A percentile compares a stretch with the other conserved stretches of the same genome.
These are phyloP conservation scores for Moringa oleifera DNA, from an alignment of 345 rosid genomes.

Conservation along the genomic window DNA sequence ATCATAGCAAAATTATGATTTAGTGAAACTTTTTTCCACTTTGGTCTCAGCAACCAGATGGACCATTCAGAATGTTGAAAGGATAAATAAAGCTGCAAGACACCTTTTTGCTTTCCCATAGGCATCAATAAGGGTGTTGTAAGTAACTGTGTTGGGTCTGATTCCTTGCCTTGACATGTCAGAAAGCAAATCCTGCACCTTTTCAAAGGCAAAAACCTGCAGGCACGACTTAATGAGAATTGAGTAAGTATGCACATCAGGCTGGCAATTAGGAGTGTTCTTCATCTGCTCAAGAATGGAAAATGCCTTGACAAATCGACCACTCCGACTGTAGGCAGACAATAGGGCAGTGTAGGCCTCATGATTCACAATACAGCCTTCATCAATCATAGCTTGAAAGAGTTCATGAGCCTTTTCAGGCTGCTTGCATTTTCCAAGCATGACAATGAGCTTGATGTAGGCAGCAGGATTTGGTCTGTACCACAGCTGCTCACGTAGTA, in stretches of 20 bases:
- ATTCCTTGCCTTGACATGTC: conserved; percentile 70
- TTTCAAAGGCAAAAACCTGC: conserved; percentile 61
- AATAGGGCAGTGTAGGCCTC: conserved; percentile 75
- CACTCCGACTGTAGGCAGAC: conserved; percentile 81
- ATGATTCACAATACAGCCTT: conserved; percentile 60
- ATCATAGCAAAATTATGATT: not conserved
- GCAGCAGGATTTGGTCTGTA: conserved; percentile 61
- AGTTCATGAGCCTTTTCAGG: conserved; percentile 76
- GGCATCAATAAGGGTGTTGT: conserved; percentile 82
- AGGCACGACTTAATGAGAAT: conserved; percentile 88
- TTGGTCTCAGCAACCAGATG: conserved; percentile 15
- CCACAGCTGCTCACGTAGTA: conserved; percentile 82
- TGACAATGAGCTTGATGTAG: conserved; percentile 72
- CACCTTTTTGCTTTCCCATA: conserved; percentile 85
- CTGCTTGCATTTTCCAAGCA: conserved; percentile 93
- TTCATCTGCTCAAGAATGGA: conserved; percentile 70
- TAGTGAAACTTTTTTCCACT: conserved; percentile 7
- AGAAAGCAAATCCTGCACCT: conserved; percentile 53
- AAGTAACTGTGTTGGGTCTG: conserved; percentile 71
- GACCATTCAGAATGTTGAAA: conserved; percentile 9
- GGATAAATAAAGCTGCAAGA: not conserved
- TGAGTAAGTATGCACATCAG: conserved; percentile 90
- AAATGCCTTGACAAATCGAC: conserved; percentile 62
- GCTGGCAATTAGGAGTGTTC: conserved; percentile 53
- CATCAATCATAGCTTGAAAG: conserved; percentile 65